phyloP scores from a whole-genome alignment of 768 basidiomycete genomes.

The Tricholoma flavovirens region DNA sequence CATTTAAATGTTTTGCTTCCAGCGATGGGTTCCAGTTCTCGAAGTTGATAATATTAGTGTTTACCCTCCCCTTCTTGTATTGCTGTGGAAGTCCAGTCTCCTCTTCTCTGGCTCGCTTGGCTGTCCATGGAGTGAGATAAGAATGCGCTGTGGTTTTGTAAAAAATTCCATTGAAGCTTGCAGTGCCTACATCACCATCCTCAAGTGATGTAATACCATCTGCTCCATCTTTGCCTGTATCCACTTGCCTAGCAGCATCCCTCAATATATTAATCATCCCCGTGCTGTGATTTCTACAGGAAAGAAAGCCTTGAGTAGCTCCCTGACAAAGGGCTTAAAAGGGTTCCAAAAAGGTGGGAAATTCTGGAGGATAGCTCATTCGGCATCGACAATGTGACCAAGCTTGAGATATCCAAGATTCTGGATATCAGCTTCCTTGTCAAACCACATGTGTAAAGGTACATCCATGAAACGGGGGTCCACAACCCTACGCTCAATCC shows the following conservation, averaged over 20 bases:
- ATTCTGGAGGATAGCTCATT: no score
- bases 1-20: not conserved
- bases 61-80: not conserved
- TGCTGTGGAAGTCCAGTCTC: not conserved
- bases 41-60: not conserved
- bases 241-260: not conserved
- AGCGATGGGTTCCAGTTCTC: not conserved
- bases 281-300: not conserved
- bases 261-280: not conserved
- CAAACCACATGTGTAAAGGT: no score
- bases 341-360: no score
- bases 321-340: not conserved
- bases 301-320: not conserved
- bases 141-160: not conserved
- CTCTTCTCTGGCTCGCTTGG: not conserved
- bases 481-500: no score
- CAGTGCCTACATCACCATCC: not conserved
- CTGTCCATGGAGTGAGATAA: not conserved
- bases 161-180: not conserved
- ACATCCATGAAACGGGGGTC: no score
- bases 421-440: no score
- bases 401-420: no score
- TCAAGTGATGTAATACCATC: not conserved
- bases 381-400: no score
- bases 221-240: not conserved